Evolutionary conservation across 2,329 filamentous ascomycete genomes (phyloP), one percentile per base, ranked within the genome.

Genomic region (Pestalotiopsis sp.): DNA sequence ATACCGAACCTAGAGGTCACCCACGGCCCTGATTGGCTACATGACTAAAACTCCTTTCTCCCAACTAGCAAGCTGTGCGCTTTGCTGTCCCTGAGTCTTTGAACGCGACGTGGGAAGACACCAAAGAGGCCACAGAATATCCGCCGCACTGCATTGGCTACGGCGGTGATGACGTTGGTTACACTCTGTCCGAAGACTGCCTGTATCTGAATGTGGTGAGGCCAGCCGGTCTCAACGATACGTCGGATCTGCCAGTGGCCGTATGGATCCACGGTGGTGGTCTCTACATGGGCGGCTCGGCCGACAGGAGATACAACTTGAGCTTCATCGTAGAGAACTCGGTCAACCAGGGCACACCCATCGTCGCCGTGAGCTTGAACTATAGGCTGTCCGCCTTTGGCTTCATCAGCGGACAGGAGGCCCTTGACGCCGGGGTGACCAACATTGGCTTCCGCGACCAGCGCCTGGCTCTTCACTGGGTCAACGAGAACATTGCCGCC

Each of bases 251-350:
- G 25, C 89, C 89, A 0, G 86, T 91, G 4, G 83, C 81, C 5
- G 83, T 90, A 0, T 91, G 88, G 87, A 88, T 90, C 64, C 84
- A 89, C 71, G 83, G 83, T 1, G 79, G 79, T 20, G 79, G 75
- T 7, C 75, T 77, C 23, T 68, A 67, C 58, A 68, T 71, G 68
- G 76, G 75, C 11, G 72, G 72, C 4, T 70, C 72, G 78, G 27
- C 73, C 71, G 85, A 87, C 67, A 74, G 82, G 27, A 82, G 87
- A 36, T 91, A 90, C 76, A 91, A 91, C 73, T 79, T 90, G 67
- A 87, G 85, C 25, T 87, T 84, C 70, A 85, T 91, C 63, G 85
- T 91, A 3, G 73, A 82, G n/a, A 81, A 83, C 59, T 80, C 82
- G 1, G 79, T 82, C 2, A 73, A 78, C 11, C 81, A 83, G 20